Base-by-base conservation (phyloP, 805 yeast species). In the Zygoascus ofunaensis region DNA sequence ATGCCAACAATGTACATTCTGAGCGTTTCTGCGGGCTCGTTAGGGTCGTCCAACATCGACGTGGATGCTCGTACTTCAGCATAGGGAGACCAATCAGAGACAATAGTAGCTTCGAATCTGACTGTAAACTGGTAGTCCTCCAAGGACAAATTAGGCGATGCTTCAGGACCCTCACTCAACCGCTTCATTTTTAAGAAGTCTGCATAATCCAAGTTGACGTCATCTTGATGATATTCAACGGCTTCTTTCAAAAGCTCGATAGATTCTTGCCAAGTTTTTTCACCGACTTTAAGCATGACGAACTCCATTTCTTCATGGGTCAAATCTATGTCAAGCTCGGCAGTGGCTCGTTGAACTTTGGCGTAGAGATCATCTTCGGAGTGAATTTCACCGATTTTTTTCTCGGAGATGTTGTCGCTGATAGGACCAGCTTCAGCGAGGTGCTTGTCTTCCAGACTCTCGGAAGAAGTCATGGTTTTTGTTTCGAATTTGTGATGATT, bases 51-150 rank as follows among this genome's bases (percentile, higher is more conserved):
- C 39, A 55, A 64, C 42, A 52, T 61, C 34, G 69, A 71, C 2
- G 78, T 72, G 28, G 71, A 74, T 15, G 81, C 73, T 32, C 82
- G 60, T 12, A 77, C 77, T 55, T 77, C 80, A 5, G 81, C 77
- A 48, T 76, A 76, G 2, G 79, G 79, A 1, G 80, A 74, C 50
- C 66, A 69, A 47, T 47, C 51, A 36, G 47, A 37, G 34, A 56
- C 59, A 34, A 71, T 53, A 18, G 63, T 66, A 10, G 74, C 74
- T 46, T 69, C 68, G 18, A 66, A 49, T 41, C 59, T 59, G 20
- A 59, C 58, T 35, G 65, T 66, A 10, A 66, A 53, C 8, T 51
- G 52, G 30, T 47, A 48, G 15, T 42, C 45, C 17, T 52, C 54
- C 1, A 39, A 42, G 3, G 74, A 73, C 43, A 39, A 2, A 3